Evolutionary conservation across 768 basidiomycete species (phyloP).

Genomic region (Leccinum sublutescens): DNA sequence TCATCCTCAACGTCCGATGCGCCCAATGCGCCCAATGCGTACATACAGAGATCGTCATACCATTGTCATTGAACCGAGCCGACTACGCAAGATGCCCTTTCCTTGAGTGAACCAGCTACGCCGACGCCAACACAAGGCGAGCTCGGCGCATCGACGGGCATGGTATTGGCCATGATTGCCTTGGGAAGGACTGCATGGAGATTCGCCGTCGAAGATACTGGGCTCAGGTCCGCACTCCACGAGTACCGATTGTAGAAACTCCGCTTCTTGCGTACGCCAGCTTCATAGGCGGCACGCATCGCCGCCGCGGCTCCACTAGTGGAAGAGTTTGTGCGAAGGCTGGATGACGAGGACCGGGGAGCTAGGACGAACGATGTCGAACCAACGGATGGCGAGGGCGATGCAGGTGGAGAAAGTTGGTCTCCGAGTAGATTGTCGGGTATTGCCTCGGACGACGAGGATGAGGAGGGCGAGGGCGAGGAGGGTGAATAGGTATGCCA

Average conservation of each 20-base stretch:
- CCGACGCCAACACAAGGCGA: slow-evolving; percentile 7
- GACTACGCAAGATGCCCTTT: not conserved
- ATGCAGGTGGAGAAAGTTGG: slow-evolving; percentile 27
- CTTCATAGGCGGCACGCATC: slow-evolving; percentile 34
- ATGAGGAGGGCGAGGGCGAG: slow-evolving; percentile 25
- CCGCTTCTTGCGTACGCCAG: slow-evolving; percentile 33
- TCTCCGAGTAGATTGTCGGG: slow-evolving; percentile 21
- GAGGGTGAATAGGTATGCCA: slow-evolving; percentile 31
- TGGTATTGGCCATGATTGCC: slow-evolving; percentile 10
- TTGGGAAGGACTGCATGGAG: slow-evolving; percentile 20
- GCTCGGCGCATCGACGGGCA: slow-evolving; percentile 5
- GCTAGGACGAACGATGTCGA: slow-evolving; percentile 28
- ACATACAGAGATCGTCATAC: not conserved
- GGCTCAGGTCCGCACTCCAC: slow-evolving; percentile 28
- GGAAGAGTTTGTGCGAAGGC: slow-evolving; percentile 20
- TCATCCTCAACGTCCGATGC: not conserved
- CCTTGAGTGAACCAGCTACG: slow-evolving; percentile 4
- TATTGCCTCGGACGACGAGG: slow-evolving; percentile 29
- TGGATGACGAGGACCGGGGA: slow-evolving; percentile 30
- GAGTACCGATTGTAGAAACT: slow-evolving; percentile 32
- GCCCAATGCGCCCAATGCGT: not conserved
- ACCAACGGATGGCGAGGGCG: slow-evolving; percentile 29
- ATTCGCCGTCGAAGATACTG: slow-evolving; percentile 23
- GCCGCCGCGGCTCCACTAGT: slow-evolving; percentile 23
- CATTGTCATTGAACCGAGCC: slow-evolving; percentile 19